Conservation (phyloP, 2,329 filamentous ascomycete genomes). For the Phialemoniopsis sp. region DNA sequence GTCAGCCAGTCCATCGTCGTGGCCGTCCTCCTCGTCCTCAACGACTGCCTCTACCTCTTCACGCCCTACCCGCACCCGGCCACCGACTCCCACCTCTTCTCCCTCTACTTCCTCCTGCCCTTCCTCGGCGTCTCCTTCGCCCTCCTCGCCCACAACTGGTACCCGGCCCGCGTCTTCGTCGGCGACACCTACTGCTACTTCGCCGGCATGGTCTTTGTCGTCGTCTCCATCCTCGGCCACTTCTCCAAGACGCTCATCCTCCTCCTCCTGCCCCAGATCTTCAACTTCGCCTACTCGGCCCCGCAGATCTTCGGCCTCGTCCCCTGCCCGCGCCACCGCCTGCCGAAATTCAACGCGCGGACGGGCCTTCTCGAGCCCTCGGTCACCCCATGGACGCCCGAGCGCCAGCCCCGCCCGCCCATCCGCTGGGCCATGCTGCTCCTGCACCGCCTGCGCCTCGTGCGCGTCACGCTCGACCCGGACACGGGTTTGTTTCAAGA, state of each 20-base stretch:
- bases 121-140: constrained; percentile 91
- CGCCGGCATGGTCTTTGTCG: constrained; percentile 97
- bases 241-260: constrained; percentile 96
- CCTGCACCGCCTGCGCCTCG: constrained; percentile 62
- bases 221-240: constrained; percentile 93
- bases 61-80: constrained; percentile 86
- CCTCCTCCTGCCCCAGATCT: constrained; percentile 86
- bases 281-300: constrained; percentile 92
- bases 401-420: constrained; percentile 62
- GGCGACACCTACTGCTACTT: constrained; percentile 99
- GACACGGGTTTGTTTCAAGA: constrained; percentile 65
- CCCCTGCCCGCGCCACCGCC: constrained; percentile 86
- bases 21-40: constrained; percentile 75
- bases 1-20: constrained; percentile 92
- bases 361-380: constrained; percentile 85
- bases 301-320: constrained; percentile 89
- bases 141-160: constrained; percentile 90
- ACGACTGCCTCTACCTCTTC: constrained; percentile 84
- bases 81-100: constrained; percentile 93
- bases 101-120: constrained; percentile 87
- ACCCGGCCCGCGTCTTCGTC: constrained; percentile 90
- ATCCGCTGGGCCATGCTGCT: constrained; percentile 63
- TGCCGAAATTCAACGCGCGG: constrained; percentile 82
- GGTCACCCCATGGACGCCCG: constrained; percentile 67
- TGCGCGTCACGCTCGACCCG: constrained; percentile 64